Evolutionary conservation across 139 green algal species (phyloP).

Genomic region (Picochlorum sp.): DNA sequence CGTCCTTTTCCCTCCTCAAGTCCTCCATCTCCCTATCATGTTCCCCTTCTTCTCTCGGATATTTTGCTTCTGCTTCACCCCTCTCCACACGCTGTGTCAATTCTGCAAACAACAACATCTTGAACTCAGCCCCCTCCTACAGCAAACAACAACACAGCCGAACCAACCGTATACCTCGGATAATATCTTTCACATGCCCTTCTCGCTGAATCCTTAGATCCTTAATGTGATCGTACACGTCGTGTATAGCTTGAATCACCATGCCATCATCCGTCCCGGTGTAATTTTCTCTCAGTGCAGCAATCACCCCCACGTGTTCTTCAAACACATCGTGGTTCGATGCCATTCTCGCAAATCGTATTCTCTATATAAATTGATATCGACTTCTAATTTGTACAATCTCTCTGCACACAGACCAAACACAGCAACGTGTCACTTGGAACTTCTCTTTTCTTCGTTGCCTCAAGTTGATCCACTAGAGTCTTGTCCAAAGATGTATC

Average conservation of each 20-base stretch:
- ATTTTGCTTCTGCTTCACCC: slow-evolving; percentile 1
- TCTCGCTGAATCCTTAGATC: slow-evolving; percentile 7
- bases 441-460: no score
- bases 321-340: slow-evolving; percentile 12
- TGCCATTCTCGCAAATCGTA: no score
- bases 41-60: slow-evolving; percentile 10
- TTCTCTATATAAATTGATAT: no score
- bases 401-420: no score
- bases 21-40: slow-evolving; percentile 4
- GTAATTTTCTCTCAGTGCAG: slow-evolving; percentile 23
- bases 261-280: slow-evolving; percentile 4
- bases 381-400: no score
- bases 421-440: no score
- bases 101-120: slow-evolving; percentile 5
- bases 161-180: slow-evolving; percentile 12
- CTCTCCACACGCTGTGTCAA: background rate
- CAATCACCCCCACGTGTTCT: slow-evolving; percentile 23
- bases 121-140: no score
- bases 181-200: slow-evolving; percentile 11
- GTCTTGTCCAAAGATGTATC: no score
- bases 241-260: slow-evolving; percentile 1
- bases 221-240: slow-evolving; percentile 7
- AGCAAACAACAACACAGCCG: no score
- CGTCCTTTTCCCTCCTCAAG: background rate
- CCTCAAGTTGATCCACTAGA: no score